These are phyloP conservation scores for Neonectria hederae DNA, from an alignment of 2,329 filamentous ascomycete species.

Conservation along the genomic window DNA sequence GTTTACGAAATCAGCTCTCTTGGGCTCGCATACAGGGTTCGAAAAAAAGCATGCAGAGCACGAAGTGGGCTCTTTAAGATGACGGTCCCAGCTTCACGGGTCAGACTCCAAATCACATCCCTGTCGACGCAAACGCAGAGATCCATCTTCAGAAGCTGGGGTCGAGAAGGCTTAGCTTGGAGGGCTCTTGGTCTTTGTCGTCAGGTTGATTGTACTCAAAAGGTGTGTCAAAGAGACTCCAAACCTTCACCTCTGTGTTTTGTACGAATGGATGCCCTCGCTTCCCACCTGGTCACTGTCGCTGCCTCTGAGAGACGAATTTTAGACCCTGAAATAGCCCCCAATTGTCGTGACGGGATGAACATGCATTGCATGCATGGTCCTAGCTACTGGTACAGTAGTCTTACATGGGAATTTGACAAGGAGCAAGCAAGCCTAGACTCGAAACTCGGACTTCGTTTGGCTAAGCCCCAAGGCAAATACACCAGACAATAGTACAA, in stretches of 20 bases:
- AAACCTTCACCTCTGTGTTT: background rate
- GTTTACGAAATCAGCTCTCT: background rate
- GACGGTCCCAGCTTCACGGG: conserved; percentile 3
- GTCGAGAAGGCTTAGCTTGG: background rate
- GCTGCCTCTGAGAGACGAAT: background rate
- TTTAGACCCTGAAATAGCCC: background rate
- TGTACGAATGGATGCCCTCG: background rate
- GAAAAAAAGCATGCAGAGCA: background rate
- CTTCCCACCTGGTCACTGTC: background rate
- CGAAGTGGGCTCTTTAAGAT: conserved; percentile 9
- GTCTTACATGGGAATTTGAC: background rate
- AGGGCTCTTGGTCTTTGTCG: background rate
- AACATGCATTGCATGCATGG: background rate
- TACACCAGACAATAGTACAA: background rate
- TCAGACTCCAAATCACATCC: background rate
- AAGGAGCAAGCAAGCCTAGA: background rate
- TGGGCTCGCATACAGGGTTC: background rate
- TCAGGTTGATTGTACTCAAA: background rate
- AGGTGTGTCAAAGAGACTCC: background rate
- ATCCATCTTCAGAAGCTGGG: background rate
- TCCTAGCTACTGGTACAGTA: background rate
- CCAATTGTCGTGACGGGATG: background rate
- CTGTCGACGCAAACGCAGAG: background rate
- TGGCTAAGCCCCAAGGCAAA: background rate
- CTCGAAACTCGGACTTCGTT: background rate